Evolutionary conservation across 2,329 filamentous ascomycete genomes (phyloP), one percentile per base, ranked within the genome.

Genomic region (Nemania sp.): DNA sequence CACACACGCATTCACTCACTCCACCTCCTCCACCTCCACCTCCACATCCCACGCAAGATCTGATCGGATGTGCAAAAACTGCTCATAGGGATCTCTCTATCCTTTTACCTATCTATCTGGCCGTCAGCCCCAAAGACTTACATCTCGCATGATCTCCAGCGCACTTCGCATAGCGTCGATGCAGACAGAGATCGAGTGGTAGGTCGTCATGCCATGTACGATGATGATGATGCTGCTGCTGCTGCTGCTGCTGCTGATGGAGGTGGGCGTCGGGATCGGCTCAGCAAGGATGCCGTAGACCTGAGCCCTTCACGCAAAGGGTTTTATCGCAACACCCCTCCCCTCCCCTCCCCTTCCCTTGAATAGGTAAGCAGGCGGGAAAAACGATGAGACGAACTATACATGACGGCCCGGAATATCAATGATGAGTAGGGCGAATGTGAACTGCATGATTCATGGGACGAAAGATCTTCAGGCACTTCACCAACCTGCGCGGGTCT

Each of bases 121-220:
- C 26, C 18, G 18, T 13, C 10, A 11, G 4, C 24, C 27, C 6
- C 3, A 57, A 7, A 7, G 32, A 1, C 5, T 38, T 32, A n/a
- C n/a, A 43, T 49, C 43, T 52, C 20, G 55, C 60, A 60, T 60
- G 38, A 67, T 49, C 49, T 5, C 32, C 22, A 18, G 38, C 27
- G 20, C 24, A 38, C 22, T 52, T 35, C 55, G 60, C 64, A 67
- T 60, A 11, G 60, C 11, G 29, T 49, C 29, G 49, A 56, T 51
- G 60, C 20, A 54, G 32, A 55, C 38, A 45, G 49, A 49, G 45
- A 35, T 35, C 32, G 6, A 63, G 8, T n/a, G 26, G 35, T 18
- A 58, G n/a, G 24, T 22, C 29, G 35, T 67, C 55, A 64, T 49
- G 65, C 61, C 20, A 49, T 59, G n/a, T 32, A 27, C 29, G 5